These are phyloP conservation scores for Leccinellum albellum DNA, from an alignment of 768 basidiomycete species.

Conservation along the genomic window DNA sequence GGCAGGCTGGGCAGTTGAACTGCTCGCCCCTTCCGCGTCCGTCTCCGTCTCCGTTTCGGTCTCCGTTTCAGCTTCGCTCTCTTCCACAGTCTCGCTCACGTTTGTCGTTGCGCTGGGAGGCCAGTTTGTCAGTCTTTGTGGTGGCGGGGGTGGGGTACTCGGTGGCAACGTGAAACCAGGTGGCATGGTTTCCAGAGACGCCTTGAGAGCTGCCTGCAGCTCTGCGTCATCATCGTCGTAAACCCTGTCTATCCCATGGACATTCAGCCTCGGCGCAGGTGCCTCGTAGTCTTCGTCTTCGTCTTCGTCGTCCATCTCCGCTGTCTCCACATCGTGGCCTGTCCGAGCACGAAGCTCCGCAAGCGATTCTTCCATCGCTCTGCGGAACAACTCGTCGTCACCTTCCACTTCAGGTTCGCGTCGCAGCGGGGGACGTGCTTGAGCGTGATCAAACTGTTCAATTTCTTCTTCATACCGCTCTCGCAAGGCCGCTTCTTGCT, in stretches of 20 bases:
- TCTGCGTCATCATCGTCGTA: constrained; percentile 88
- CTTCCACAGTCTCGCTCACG: constrained; percentile 12
- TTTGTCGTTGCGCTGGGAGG: neutral
- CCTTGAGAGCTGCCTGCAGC: constrained; percentile 82
- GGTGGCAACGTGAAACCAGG: constrained; percentile 43
- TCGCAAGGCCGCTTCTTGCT: constrained; percentile 65
- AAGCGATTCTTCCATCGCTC: constrained; percentile 33
- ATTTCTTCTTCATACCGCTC: constrained; percentile 51
- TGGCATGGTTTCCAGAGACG: constrained; percentile 68
- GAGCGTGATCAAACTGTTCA: constrained; percentile 18
- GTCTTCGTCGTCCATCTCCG: constrained; percentile 24
- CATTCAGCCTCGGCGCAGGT: neutral
- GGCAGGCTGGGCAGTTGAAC: constrained; percentile 7
- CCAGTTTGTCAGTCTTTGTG: constrained; percentile 16
- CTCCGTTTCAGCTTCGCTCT: constrained; percentile 32
- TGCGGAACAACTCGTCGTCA: constrained; percentile 56
- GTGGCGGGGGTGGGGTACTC: constrained; percentile 6
- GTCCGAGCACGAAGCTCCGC: constrained; percentile 16
- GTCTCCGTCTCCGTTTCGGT: constrained; percentile 37
- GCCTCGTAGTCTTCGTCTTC: constrained; percentile 20
- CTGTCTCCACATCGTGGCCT: constrained; percentile 18
- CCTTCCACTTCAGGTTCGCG: constrained; percentile 31
- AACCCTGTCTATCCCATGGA: constrained; percentile 36
- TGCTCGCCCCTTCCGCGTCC: constrained; percentile 16
- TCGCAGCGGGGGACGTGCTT: constrained; percentile 6